phyloP scores from a whole-genome alignment of 2,329 filamentous ascomycete genomes.

The Alternaria sp. region DNA sequence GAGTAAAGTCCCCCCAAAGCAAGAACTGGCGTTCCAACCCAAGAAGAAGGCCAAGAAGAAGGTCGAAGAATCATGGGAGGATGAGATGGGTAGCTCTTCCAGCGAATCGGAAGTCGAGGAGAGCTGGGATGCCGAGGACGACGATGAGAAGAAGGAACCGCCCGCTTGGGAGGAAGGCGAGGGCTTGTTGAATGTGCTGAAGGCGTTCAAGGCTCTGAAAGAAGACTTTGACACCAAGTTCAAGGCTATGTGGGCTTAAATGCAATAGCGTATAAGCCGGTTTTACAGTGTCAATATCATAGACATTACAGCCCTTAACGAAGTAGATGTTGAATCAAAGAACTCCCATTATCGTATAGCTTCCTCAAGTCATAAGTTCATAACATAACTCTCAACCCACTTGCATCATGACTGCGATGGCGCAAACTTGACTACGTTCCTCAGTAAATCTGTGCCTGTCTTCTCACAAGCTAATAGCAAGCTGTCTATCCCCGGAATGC shows the following conservation, averaged over 20 bases:
- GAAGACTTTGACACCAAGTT: slow-evolving; percentile 70
- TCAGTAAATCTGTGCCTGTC: slow-evolving; percentile 30
- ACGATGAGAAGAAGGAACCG: slow-evolving; percentile 26
- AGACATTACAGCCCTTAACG: neutral
- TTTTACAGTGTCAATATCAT: neutral
- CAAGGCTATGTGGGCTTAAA: slow-evolving; percentile 64
- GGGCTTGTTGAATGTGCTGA: slow-evolving; percentile 63
- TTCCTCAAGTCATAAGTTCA: neutral
- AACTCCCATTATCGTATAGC: neutral
- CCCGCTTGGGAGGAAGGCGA: slow-evolving; percentile 54
- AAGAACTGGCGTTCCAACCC: slow-evolving; percentile 37
- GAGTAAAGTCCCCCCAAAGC: slow-evolving; percentile 32
- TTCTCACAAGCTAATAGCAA: slow-evolving; percentile 31
- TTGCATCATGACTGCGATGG: neutral
- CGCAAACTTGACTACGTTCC: slow-evolving; percentile 35
- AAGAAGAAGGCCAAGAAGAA: slow-evolving; percentile 50
- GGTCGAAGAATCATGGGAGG: slow-evolving; percentile 51
- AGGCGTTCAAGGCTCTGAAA: slow-evolving; percentile 64
- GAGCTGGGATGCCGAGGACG: slow-evolving; percentile 36
- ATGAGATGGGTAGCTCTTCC: slow-evolving; percentile 45
- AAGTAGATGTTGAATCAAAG: neutral
- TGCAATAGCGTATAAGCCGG: neutral
- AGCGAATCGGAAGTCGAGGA: slow-evolving; percentile 26
- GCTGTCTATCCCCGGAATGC: slow-evolving; percentile 31
- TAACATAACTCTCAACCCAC: neutral